Evolutionary conservation across 306 rosid genomes (phyloP), one percentile per base, ranked within the genome.

Genomic region (Rubus parviflorus): DNA sequence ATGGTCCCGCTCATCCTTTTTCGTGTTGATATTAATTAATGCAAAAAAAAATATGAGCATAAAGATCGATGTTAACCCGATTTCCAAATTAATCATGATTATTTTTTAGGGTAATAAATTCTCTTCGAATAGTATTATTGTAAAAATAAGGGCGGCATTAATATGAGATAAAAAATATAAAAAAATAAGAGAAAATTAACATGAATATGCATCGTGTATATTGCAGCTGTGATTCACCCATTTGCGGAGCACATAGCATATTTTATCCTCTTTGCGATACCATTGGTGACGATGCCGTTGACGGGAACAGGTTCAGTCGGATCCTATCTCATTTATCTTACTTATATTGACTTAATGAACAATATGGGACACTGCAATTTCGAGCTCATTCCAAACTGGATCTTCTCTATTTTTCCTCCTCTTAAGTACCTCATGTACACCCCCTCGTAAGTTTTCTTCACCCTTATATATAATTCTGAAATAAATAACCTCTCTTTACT

Each of bases 291-390:
- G 10, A 61, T 75, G 0, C 0, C 43, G 2, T 2, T 56, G 2
- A 76, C 82, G 1, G 48, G 79, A 25, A 76, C 84, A 4, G 73
- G 63, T n/a, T 84, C 82, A 2, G 0, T 64, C 5, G 80, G 13
- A 12, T 52, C 65, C 19, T 14, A 46, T 75, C 0, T 8, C 4
- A 74, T 76, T 2, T 86, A 84, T 20, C 0, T 84, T 3, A 72
- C 75, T 1, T 86, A 53, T 43, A 73, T 84, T 3, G 90, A 84
- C 47, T 77, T 86, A 63, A 86, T 86, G 90, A 86, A 86, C 84
- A 86, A 86, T 57, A 53, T 86, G 84, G 90, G 90, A 11, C 90
- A 86, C 17, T 86, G 90, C 70, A 86, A 86, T 78, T 73, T 75
- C 13, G 90, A 81, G 84, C 17, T 86, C 70, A 52, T 86, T 75